Percentiles rank a stretch among this genome's conserved stretches.
These are phyloP conservation scores for Cyclostephanos invisitatus DNA, from an alignment of 108 stramenopile genomes.

Conservation along the genomic window DNA sequence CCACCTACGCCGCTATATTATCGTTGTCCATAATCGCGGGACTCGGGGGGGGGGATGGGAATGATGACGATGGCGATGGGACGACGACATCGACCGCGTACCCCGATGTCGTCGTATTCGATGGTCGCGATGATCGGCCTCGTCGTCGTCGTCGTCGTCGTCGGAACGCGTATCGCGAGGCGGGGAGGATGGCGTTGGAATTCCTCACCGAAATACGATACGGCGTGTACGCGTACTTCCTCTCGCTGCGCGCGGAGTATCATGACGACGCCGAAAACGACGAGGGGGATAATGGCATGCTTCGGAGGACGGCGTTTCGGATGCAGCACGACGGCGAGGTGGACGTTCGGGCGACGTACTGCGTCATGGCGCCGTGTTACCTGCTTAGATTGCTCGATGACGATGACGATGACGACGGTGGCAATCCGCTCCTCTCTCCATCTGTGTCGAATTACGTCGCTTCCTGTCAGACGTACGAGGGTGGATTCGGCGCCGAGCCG, in stretches of 20 bases:
- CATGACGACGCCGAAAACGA: neutral
- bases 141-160: no score
- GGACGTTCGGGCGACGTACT: constrained; percentile 95
- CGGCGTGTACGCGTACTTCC: constrained; percentile 71
- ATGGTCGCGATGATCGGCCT: no score
- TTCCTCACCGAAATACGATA: constrained; percentile 46
- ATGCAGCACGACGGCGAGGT: constrained; percentile 98
- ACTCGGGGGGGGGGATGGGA: neutral
- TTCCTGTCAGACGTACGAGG: constrained; percentile 96
- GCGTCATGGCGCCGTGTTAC: constrained; percentile 61
- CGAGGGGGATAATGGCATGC: neutral
- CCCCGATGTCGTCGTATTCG: no score
- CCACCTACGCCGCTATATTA: constrained; percentile 93
- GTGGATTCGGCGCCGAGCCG: constrained; percentile 97
- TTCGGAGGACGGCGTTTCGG: constrained; percentile 58
- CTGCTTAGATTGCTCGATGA: constrained; percentile 43
- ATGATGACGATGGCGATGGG: neutral
- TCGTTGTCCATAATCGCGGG: constrained; percentile 70
- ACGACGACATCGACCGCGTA: constrained; percentile 6
- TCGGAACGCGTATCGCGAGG: constrained; percentile 21
- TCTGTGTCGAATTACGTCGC: constrained; percentile 47
- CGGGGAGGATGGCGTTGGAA: constrained; percentile 37
- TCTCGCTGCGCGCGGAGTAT: constrained; percentile 45
- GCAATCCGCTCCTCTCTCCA: constrained; percentile 28
- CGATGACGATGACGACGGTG: neutral